Percentiles rank a stretch among this genome's conserved stretches.
Conservation (phyloP, 1,284 basidiomycete species). For the Cutaneotrichosporon mucoides region DNA sequence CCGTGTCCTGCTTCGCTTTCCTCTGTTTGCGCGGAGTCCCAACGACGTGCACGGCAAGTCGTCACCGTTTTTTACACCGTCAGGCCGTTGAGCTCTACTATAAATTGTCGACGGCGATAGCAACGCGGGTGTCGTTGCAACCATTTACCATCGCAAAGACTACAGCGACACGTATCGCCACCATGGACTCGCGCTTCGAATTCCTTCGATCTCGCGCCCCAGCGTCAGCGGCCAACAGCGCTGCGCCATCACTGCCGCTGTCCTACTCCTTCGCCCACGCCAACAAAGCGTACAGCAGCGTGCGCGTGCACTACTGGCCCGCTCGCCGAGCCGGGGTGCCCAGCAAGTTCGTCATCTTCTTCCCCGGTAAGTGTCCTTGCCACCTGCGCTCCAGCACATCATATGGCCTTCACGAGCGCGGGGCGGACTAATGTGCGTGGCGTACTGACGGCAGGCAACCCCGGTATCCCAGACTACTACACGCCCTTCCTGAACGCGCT, state of each 20-base stretch:
- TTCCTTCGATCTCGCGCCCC: conserved; percentile 12
- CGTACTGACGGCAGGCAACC: conserved; percentile 38
- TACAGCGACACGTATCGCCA: no score
- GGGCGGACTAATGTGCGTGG: no score
- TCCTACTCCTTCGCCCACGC: conserved; percentile 3
- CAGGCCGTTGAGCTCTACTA: no score
- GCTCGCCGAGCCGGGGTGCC: conserved; percentile 20
- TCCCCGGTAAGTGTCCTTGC: conserved; percentile 29
- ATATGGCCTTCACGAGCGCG: not conserved
- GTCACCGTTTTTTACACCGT: no score
- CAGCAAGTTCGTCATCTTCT: conserved; percentile 32
- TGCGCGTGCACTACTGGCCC: conserved; percentile 37
- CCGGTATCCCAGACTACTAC: conserved; percentile 48
- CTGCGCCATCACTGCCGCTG: not conserved
- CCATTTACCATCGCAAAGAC: no score
- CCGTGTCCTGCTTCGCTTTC: no score
- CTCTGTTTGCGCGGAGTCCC: no score
- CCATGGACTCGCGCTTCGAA: conserved; percentile 21
- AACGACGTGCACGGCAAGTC: no score
- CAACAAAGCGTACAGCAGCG: conserved; percentile 10
- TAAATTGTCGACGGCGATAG: no score
- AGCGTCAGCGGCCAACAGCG: not conserved
- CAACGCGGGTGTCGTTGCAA: no score
- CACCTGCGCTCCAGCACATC: not conserved
- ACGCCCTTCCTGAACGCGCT: conserved; percentile 41